A percentile compares a stretch with the other conserved stretches of the same genome.
Evolutionary conservation across 2,329 filamentous ascomycete genomes (phyloP).

Genomic region (Xylariaceae sp.): DNA sequence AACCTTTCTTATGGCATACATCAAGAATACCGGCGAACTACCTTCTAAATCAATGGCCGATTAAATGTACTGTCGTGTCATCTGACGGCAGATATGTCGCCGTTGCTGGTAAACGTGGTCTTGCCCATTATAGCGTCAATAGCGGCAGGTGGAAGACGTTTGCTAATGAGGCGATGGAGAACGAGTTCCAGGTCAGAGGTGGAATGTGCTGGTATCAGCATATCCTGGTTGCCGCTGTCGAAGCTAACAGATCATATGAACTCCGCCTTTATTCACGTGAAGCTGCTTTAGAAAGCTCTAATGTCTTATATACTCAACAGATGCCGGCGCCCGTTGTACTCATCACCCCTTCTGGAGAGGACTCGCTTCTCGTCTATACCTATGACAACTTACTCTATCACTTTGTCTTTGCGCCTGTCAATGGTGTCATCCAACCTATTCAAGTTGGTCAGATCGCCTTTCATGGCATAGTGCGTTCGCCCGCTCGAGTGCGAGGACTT

Average conservation of each 20-base stretch:
- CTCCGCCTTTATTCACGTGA: constrained; percentile 92
- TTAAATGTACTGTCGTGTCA: constrained; percentile 81
- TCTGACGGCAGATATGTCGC: constrained; percentile 91
- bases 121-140: constrained; percentile 92
- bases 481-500: constrained; percentile 83
- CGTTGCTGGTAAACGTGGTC: constrained; percentile 85
- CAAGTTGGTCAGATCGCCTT: constrained; percentile 98
- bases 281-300: constrained; percentile 66
- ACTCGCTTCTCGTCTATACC: constrained; percentile 93
- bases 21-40: constrained; percentile 81
- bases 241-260: constrained; percentile 76
- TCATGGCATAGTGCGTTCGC: constrained; percentile 91
- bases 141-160: constrained; percentile 97
- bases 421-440: constrained; percentile 69
- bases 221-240: constrained; percentile 88
- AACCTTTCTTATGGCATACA: constrained; percentile 93
- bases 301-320: constrained; percentile 70
- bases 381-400: constrained; percentile 95
- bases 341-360: constrained; percentile 82
- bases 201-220: constrained; percentile 99
- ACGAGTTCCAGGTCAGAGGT: constrained; percentile 86
- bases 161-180: constrained; percentile 72
- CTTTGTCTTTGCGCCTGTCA: constrained; percentile 75
- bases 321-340: constrained; percentile 85
- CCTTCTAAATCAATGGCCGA: constrained; percentile 88